Percentiles rank a stretch among this genome's conserved stretches.
These are phyloP conservation scores for Saturnispora saitoi DNA, from an alignment of 805 yeast species.

Conservation along the genomic window DNA sequence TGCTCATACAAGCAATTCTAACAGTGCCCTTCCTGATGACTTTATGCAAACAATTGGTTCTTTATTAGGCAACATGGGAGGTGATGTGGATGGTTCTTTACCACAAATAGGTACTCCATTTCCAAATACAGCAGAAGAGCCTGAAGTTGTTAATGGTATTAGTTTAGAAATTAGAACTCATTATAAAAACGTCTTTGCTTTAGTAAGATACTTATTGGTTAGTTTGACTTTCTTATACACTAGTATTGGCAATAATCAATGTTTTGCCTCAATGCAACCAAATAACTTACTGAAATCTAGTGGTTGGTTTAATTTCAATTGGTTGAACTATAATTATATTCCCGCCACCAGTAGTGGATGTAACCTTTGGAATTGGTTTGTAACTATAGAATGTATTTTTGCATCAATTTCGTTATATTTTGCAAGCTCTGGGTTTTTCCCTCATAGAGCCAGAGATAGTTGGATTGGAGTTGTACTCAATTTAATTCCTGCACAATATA, in stretches of 20 bases:
- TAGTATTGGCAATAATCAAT: neutral
- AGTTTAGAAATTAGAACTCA: neutral
- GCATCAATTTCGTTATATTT: slow-evolving; percentile 14
- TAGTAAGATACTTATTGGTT: slow-evolving; percentile 10
- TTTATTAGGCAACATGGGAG: slow-evolving; percentile 12
- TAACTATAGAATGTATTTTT: slow-evolving; percentile 17
- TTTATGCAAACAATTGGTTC: slow-evolving; percentile 26
- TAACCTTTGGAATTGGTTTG: slow-evolving; percentile 20
- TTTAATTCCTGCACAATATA: slow-evolving; percentile 19
- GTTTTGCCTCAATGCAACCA: slow-evolving; percentile 3
- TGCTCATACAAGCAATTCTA: neutral
- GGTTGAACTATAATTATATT: slow-evolving; percentile 8
- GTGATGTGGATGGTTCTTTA: neutral
- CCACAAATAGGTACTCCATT: neutral
- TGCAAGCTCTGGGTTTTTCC: slow-evolving; percentile 10
- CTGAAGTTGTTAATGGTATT: slow-evolving; percentile 1
- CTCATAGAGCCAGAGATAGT: slow-evolving; percentile 10
- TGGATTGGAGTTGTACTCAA: slow-evolving; percentile 17
- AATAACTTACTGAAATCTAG: slow-evolving; percentile 1
- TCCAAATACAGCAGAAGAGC: neutral
- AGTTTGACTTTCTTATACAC: slow-evolving; percentile 3
- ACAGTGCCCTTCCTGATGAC: slow-evolving; percentile 20
- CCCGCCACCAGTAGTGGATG: slow-evolving; percentile 3
- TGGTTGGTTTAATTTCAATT: slow-evolving; percentile 13
- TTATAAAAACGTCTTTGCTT: slow-evolving; percentile 2